A percentile compares a stretch with the other conserved stretches of the same genome.
These are phyloP conservation scores for Dispira simplex DNA, from an alignment of 192 early-diverging fungal genomes.

Conservation along the genomic window DNA sequence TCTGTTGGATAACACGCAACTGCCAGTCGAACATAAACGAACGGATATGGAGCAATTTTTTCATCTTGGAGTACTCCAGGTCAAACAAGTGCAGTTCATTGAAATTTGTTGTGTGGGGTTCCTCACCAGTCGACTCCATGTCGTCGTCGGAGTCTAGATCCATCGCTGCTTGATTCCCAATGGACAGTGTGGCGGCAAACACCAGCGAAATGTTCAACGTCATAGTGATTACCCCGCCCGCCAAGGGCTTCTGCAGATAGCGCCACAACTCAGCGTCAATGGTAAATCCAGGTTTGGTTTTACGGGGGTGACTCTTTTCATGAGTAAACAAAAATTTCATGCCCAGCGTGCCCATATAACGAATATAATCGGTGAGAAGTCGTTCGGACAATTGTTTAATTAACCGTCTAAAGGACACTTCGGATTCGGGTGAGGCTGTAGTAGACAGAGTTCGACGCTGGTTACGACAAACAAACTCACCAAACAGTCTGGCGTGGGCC, in stretches of 20 bases:
- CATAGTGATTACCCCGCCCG: not conserved
- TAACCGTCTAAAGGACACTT: not conserved
- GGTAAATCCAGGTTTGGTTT: not conserved
- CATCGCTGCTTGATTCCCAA: not conserved
- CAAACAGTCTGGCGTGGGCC: not conserved
- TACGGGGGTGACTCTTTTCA: not conserved
- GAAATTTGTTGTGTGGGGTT: not conserved
- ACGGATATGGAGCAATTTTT: conserved; percentile 29
- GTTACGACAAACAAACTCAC: not conserved
- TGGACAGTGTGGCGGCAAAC: conserved; percentile 7
- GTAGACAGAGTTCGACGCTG: no score
- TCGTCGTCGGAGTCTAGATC: conserved; percentile 5
- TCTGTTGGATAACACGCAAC: conserved; percentile 24
- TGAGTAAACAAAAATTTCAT: not conserved
- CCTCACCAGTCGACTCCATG: not conserved
- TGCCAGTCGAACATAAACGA: conserved; percentile 35
- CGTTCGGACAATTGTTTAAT: not conserved
- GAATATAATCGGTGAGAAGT: not conserved
- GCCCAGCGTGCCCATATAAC: not conserved
- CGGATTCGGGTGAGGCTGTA: no score
- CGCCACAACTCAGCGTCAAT: not conserved
- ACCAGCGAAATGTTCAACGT: not conserved
- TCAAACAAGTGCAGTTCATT: not conserved
- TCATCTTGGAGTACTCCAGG: conserved; percentile 27
- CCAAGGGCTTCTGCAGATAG: not conserved